Percentiles rank a stretch among this genome's conserved stretches.
Evolutionary conservation across 768 basidiomycete genomes (phyloP).

Genomic region (Roridomyces roridus): DNA sequence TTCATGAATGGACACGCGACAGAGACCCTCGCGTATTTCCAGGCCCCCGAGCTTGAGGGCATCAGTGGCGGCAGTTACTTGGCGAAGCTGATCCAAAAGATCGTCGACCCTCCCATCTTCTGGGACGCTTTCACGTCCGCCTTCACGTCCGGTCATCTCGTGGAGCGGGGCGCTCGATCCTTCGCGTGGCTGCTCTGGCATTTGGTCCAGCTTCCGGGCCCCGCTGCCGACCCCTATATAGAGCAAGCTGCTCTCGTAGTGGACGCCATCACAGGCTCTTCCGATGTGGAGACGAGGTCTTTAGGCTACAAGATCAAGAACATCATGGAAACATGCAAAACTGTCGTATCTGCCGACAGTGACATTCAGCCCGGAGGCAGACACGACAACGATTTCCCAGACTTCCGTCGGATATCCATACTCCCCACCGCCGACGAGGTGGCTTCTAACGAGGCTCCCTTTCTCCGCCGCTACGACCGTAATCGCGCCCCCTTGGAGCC

Average conservation of each 20-base stretch:
- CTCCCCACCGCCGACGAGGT: slow-evolving; percentile 69
- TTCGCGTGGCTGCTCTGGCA: slow-evolving; percentile 59
- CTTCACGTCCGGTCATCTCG: slow-evolving; percentile 31
- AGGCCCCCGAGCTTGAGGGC: slow-evolving; percentile 35
- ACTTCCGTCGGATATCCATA: slow-evolving; percentile 68
- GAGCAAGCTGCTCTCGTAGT: slow-evolving; percentile 13
- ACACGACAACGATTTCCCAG: slow-evolving; percentile 70
- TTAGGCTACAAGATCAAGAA: slow-evolving; percentile 40
- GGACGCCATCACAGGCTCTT: background rate
- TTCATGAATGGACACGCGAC: slow-evolving; percentile 47
- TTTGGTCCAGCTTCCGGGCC: slow-evolving; percentile 47
- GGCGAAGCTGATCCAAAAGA: slow-evolving; percentile 36
- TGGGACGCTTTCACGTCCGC: slow-evolving; percentile 43
- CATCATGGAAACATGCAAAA: slow-evolving; percentile 12
- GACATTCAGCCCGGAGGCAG: slow-evolving; percentile 61
- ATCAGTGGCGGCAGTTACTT: slow-evolving; percentile 46
- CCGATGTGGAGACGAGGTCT: background rate
- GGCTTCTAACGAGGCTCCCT: slow-evolving; percentile 48
- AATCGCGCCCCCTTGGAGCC: slow-evolving; percentile 48
- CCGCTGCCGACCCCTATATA: slow-evolving; percentile 42
- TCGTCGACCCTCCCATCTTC: slow-evolving; percentile 54
- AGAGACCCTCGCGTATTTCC: slow-evolving; percentile 41
- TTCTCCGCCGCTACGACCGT: slow-evolving; percentile 50
- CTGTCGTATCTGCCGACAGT: slow-evolving; percentile 10
- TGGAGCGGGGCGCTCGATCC: slow-evolving; percentile 5